Evolutionary conservation across 2,329 filamentous ascomycete species (phyloP).

Genomic region (Fusarium gaditjirri): DNA sequence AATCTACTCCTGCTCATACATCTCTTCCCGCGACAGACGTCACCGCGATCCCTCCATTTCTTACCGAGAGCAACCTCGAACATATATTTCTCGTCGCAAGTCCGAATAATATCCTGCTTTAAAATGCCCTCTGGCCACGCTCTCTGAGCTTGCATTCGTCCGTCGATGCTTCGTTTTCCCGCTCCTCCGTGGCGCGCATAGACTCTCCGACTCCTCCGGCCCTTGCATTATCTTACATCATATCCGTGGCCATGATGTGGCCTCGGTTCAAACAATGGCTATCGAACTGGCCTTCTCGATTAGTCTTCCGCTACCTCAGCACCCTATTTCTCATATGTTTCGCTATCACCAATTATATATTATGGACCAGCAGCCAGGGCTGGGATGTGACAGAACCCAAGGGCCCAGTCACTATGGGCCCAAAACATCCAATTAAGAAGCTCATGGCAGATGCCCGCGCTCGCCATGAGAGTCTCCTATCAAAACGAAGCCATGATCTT

Average conservation of each 20-base stretch:
- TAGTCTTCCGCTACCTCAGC: slow-evolving; percentile 45
- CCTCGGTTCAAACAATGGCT: slow-evolving; percentile 43
- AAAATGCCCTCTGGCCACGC: slow-evolving; percentile 36
- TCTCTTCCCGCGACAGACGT: slow-evolving; percentile 2
- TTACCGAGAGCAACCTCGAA: slow-evolving; percentile 17
- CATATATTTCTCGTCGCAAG: slow-evolving; percentile 13
- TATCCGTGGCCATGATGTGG: slow-evolving; percentile 39
- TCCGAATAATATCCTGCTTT: slow-evolving; percentile 17
- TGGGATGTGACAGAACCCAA: slow-evolving; percentile 43
- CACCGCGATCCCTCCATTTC: slow-evolving; percentile 24
- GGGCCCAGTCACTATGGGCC: slow-evolving; percentile 37
- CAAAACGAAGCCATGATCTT: slow-evolving; percentile 60
- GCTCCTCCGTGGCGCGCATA: slow-evolving; percentile 40
- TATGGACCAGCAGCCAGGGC: slow-evolving; percentile 45
- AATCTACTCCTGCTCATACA: neutral
- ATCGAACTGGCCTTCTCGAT: slow-evolving; percentile 44
- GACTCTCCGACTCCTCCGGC: slow-evolving; percentile 26
- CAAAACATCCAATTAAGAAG: slow-evolving; percentile 61
- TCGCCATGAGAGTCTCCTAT: slow-evolving; percentile 55
- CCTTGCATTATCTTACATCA: slow-evolving; percentile 20
- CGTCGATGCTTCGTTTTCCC: slow-evolving; percentile 40
- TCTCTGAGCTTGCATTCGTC: slow-evolving; percentile 30
- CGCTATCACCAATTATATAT: slow-evolving; percentile 46
- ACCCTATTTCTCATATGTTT: slow-evolving; percentile 41
- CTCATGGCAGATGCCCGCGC: slow-evolving; percentile 60